These are phyloP conservation scores for Aspergillus tubingensis DNA, from an alignment of 2,329 filamentous ascomycete genomes.

Conservation along the genomic window DNA sequence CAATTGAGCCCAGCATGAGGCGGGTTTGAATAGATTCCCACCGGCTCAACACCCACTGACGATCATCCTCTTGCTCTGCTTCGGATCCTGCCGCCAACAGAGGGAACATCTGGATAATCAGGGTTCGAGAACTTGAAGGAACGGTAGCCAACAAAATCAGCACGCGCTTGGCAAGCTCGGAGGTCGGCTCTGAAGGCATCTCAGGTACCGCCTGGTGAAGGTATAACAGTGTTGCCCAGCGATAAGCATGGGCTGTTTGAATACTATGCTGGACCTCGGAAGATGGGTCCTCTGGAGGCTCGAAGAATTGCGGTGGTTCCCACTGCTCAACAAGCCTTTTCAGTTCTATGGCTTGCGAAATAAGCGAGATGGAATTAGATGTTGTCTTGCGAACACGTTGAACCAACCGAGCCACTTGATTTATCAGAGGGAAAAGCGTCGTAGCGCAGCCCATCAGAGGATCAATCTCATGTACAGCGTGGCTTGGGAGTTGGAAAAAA, in stretches of 20 bases:
- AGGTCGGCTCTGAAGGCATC: slow-evolving; percentile 60
- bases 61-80: slow-evolving; percentile 59
- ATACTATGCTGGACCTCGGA: slow-evolving; percentile 65
- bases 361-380: slow-evolving; percentile 61
- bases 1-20: slow-evolving; percentile 68
- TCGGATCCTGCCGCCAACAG: slow-evolving; percentile 69
- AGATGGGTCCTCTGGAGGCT: slow-evolving; percentile 64
- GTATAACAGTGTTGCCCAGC: slow-evolving; percentile 66
- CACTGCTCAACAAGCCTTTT: slow-evolving; percentile 63
- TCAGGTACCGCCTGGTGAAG: slow-evolving; percentile 70
- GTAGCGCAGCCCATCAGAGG: slow-evolving; percentile 70
- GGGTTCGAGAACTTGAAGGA: slow-evolving; percentile 61
- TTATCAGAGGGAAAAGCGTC: slow-evolving; percentile 69
- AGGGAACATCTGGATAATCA: slow-evolving; percentile 71
- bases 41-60: slow-evolving; percentile 64
- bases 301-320: slow-evolving; percentile 60
- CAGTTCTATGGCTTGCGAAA: slow-evolving; percentile 63
- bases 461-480: slow-evolving; percentile 61
- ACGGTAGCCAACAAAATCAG: slow-evolving; percentile 65
- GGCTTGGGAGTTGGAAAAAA: slow-evolving; percentile 45
- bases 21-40: slow-evolving; percentile 63
- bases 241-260: slow-evolving; percentile 67
- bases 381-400: slow-evolving; percentile 59
- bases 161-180: slow-evolving; percentile 62
- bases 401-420: slow-evolving; percentile 66